Evolutionary conservation across 1,139 yeast genomes (phyloP), one percentile per base, ranked within the genome.

Genomic region (Saccharomyces hybrid): DNA sequence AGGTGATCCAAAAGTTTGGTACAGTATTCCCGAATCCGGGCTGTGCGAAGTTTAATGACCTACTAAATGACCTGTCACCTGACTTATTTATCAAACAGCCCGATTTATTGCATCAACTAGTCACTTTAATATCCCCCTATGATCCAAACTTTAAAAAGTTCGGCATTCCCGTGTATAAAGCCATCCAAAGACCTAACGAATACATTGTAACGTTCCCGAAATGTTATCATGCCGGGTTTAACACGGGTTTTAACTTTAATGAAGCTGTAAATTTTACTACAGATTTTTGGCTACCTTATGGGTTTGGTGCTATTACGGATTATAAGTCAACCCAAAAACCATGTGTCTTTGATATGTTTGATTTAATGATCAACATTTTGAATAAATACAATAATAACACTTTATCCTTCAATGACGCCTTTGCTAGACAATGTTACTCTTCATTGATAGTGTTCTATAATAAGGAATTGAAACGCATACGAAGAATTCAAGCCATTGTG

Each of bases 31-130:
- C 1, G 77, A 84, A 8, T 65, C 66, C 66, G 1, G 71, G 75
- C 55, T 81, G 88, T 28, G 77, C 72, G 16, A 64, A 71, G 46
- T 85, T 86, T 65, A 88, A 85, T 59, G 59, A 66, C 24, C 69
- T 80, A 31, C 78, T 86, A 79, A 75, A 74, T 56, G 68, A 73
- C 9, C 67, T 78, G 38, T 88, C 93, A 0, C 98, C 98, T 0
- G 97, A 89, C 66, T 76, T 88, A 56, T 88, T 91, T 67, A 79
- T 81, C 51, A 82, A 85, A 63, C 97, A 91, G 64, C 97, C 96
- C 0, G 97, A 90, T 71, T 76, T 91, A 58, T 73, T 91, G 54
- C 96, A 88, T 70, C 97, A 91, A 67, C 74, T 93, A 53, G 90
- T 89, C 11, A 86, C 97, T 0, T 75, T 90, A 64, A 70, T 90